phyloP scores from a whole-genome alignment of 768 basidiomycete species.

The Mycena sanguinolenta region DNA sequence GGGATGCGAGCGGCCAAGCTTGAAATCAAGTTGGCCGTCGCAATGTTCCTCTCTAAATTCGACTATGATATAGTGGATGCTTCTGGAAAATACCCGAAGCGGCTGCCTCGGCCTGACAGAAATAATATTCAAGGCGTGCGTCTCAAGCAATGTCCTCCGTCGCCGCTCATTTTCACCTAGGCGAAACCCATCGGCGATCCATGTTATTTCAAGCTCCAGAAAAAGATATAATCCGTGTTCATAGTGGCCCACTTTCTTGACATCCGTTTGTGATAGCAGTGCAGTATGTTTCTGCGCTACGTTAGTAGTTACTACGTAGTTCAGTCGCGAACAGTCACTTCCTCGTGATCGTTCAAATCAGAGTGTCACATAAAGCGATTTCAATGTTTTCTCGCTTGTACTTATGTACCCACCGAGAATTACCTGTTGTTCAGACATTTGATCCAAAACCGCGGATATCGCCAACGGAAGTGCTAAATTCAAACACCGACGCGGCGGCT shows the following conservation, averaged over 20 bases:
- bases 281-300: too few species aligned
- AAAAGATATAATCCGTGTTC: background rate
- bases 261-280: too few species aligned
- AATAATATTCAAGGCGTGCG: constrained; percentile 25
- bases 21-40: constrained; percentile 31
- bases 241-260: background rate
- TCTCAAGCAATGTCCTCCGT: background rate
- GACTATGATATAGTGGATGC: constrained; percentile 31
- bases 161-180: background rate
- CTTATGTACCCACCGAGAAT: too few species aligned
- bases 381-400: too few species aligned
- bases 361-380: too few species aligned
- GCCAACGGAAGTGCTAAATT: background rate
- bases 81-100: constrained; percentile 12
- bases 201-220: constrained; percentile 12
- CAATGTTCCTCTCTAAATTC: constrained; percentile 32
- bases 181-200: constrained; percentile 19
- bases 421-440: too few species aligned
- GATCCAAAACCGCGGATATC: too few species aligned
- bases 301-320: too few species aligned
- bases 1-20: constrained; percentile 40
- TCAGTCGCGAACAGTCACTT: background rate
- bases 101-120: constrained; percentile 23
- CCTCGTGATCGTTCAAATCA: background rate
- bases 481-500: background rate